Conservation (phyloP, 2,329 filamentous ascomycete genomes). For the Daldinia sp. region DNA sequence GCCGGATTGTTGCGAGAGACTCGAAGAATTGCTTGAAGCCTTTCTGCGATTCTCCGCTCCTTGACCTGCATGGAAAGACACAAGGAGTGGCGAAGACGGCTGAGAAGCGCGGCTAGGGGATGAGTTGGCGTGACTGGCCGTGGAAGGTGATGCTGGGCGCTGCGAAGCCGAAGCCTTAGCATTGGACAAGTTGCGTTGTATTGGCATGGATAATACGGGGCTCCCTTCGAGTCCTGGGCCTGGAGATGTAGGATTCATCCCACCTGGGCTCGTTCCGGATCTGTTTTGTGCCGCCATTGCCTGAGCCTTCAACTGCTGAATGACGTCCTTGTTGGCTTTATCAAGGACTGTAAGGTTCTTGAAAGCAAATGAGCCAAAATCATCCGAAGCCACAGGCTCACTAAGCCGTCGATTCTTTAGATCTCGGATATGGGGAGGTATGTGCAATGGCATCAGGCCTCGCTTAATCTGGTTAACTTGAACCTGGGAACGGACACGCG, state of each 20-base stretch:
- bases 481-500: conserved; percentile 80
- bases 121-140: conserved; percentile 79
- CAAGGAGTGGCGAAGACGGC: conserved; percentile 88
- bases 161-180: conserved; percentile 72
- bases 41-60: conserved; percentile 83
- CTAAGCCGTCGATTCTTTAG: conserved; percentile 86
- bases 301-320: conserved; percentile 93
- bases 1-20: conserved; percentile 79
- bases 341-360: conserved; percentile 97
- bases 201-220: conserved; percentile 78
- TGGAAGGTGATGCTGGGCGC: conserved; percentile 86
- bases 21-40: conserved; percentile 88
- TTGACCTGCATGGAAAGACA: conserved; percentile 90
- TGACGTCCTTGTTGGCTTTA: conserved; percentile 98
- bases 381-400: conserved; percentile 86
- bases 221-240: conserved; percentile 82
- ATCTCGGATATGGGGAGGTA: conserved; percentile 94
- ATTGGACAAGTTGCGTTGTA: conserved; percentile 84
- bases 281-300: conserved; percentile 76
- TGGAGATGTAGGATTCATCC: conserved; percentile 62
- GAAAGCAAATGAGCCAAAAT: conserved; percentile 96
- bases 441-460: conserved; percentile 92
- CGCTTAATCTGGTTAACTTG: conserved; percentile 84
- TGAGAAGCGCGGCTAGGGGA: conserved; percentile 84
- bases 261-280: conserved; percentile 55